These are phyloP conservation scores for Penicillium goetzii DNA, from an alignment of 495 filamentous ascomycete species.

Conservation along the genomic window DNA sequence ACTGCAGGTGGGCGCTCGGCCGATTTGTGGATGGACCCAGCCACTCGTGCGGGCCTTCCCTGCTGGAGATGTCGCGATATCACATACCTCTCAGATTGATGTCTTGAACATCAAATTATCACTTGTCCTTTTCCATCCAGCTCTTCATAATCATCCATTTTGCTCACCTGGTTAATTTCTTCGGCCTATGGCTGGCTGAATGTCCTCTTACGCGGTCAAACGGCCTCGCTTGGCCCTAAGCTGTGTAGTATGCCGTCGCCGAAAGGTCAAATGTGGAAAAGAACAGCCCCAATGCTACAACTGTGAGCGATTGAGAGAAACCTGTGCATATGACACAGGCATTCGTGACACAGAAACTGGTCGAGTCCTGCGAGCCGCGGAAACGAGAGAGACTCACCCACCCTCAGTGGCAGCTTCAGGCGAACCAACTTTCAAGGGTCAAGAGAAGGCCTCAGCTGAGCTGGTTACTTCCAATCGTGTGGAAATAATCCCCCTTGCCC, in stretches of 20 bases:
- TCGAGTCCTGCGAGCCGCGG: slow-evolving; percentile 6
- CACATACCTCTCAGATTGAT: neutral
- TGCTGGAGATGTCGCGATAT: no score
- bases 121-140: neutral
- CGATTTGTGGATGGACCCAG: neutral
- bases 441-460: neutral
- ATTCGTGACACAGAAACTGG: slow-evolving; percentile 17
- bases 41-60: neutral
- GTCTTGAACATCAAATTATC: neutral
- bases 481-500: neutral
- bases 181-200: neutral
- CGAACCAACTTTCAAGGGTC: neutral
- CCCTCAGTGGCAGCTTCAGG: neutral
- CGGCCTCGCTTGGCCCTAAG: slow-evolving; percentile 29
- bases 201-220: slow-evolving; percentile 19
- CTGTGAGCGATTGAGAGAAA: slow-evolving; percentile 28
- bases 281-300: slow-evolving; percentile 33
- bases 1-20: neutral
- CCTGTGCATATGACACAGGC: slow-evolving; percentile 22
- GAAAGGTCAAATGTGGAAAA: slow-evolving; percentile 35
- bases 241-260: slow-evolving; percentile 32
- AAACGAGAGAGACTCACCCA: neutral
- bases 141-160: neutral
- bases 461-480: neutral
- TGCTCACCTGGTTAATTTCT: neutral